Evolutionary conservation across 345 rosid genomes (phyloP), one percentile per base, ranked within the genome.

Genomic region (Lumnitzera littorea): DNA sequence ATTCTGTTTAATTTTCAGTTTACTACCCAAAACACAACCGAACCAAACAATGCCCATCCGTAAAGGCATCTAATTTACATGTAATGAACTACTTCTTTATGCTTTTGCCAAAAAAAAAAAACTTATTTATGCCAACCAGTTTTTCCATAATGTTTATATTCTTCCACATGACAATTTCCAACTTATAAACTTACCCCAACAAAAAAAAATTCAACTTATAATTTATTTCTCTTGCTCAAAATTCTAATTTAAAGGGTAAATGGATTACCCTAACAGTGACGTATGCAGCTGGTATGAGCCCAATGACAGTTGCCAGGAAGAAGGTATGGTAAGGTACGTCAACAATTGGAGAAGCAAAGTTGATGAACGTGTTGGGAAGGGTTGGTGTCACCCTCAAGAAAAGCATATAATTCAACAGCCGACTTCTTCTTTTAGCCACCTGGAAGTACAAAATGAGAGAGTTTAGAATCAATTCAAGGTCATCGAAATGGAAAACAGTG

Each of bases 361-460:
- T 92, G 25, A 92, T 89, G 67, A 92, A 92, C 24, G 96, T 87
- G 60, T 89, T 89, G 15, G 98, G 98, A 69, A 89, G 72, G 58
- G 96, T 85, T 47, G 98, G 98, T 63, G 96, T 92, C 47, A 89
- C 70, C 70, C 96, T 85, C 55, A 92, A 74, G 84, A 92, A 92
- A 15, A 89, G 76, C 96, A 89, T 92, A 70, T 87, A 89, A 62
- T 89, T 89, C 78, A 92, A 62, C 56, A 92, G 75, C 36, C 85
- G 24, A 41, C 78, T 76, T 72, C 75, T 89, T 67, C 96, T 84
- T 65, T 76, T 82, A 11, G 96, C 87, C 54, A 92, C 91, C 98
- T 89, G 80, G 60, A 62, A 64, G 57, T 61, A 20, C 31, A 43
- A 52, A 76, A 68, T 16, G 46, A 52, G 25, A 60, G 46, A 36